Base-by-base conservation (phyloP, 345 rosid genomes). In the Heritiera littoralis region DNA sequence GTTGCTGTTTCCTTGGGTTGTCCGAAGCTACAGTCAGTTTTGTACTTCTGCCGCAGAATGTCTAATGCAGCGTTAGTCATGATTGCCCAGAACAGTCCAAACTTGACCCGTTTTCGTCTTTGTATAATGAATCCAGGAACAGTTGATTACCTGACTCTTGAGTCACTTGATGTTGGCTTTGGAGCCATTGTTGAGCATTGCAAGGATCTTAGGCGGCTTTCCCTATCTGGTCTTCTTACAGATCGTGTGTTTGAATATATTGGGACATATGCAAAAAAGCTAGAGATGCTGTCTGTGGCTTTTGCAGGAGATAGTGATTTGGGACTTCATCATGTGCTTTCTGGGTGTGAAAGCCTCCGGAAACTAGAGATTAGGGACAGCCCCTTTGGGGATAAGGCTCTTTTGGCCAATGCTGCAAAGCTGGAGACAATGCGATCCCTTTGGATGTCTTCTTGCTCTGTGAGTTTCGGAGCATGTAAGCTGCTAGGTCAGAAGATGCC, bases 371-470 rank as follows among this genome's bases (percentile, higher is more conserved):
- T 96, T 68, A 86, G 92, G 83, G 99, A 96, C 81, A 90, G 97
- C 43, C 95, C 97, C 8, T 96, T 96, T 72, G 98, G 99, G 64
- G 98, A 94, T 89, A 86, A 88, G 78, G 98, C 98, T 46, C 89
- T 96, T 71, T 84, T 92, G 81, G 94, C 92, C 81, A 90, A 96
- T 83, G 99, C 94, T 79, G 86, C 85, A 35, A 96, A 94, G 87
- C 89, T 94, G 81, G 92, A 92, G 88, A 92, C 97, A 89, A 94
- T 96, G 98, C 97, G 99, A 90, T 96, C 97, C 92, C 99, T 96
- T 94, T 94, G 99, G 99, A 89, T 94, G 94, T 96, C 99, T 45
- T 89, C 98, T 66, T 96, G 99, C 85, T 80, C 85, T 15, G 97
- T 96, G 79, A 94, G 97, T 82, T 91, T 80, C 12, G 91, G 88